phyloP scores from a whole-genome alignment of 192 early-diverging fungal species.

The Entophlyctis helioformis region DNA sequence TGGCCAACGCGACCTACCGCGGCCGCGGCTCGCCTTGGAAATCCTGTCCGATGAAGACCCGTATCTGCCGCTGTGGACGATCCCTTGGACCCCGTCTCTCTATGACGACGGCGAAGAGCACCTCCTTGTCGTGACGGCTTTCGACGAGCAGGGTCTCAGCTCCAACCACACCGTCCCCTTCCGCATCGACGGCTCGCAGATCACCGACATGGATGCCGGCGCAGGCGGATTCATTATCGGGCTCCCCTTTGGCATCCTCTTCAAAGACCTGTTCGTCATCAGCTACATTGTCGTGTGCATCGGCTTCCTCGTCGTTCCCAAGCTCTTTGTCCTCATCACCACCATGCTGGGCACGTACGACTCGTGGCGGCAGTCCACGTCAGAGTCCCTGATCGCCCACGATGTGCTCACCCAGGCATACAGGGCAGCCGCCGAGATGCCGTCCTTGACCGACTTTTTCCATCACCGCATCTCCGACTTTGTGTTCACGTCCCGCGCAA shows the following conservation, averaged over 20 bases:
- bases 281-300: slow-evolving; percentile 15
- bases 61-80: slow-evolving; percentile 60
- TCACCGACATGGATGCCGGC: slow-evolving; percentile 50
- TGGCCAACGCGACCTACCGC: slow-evolving; percentile 1
- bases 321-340: slow-evolving; percentile 5
- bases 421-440: neutral
- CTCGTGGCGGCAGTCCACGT: slow-evolving; percentile 3
- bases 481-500: slow-evolving; percentile 2
- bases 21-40: slow-evolving; percentile 1
- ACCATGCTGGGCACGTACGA: neutral
- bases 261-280: slow-evolving; percentile 25
- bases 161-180: slow-evolving; percentile 48
- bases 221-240: slow-evolving; percentile 37
- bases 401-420: slow-evolving; percentile 1
- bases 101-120: slow-evolving; percentile 62
- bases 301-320: slow-evolving; percentile 16
- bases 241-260: slow-evolving; percentile 14
- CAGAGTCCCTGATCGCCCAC: slow-evolving; percentile 1
- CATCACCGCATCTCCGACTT: slow-evolving; percentile 3
- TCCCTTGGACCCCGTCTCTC: slow-evolving; percentile 53
- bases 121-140: slow-evolving; percentile 43
- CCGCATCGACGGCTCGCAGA: slow-evolving; percentile 48
- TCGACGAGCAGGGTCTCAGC: slow-evolving; percentile 41
- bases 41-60: slow-evolving; percentile 19
- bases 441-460: neutral